A percentile compares a stretch with the other conserved stretches of the same genome.
phyloP scores from a whole-genome alignment of 139 green algal genomes.

The Volvox africanus region DNA sequence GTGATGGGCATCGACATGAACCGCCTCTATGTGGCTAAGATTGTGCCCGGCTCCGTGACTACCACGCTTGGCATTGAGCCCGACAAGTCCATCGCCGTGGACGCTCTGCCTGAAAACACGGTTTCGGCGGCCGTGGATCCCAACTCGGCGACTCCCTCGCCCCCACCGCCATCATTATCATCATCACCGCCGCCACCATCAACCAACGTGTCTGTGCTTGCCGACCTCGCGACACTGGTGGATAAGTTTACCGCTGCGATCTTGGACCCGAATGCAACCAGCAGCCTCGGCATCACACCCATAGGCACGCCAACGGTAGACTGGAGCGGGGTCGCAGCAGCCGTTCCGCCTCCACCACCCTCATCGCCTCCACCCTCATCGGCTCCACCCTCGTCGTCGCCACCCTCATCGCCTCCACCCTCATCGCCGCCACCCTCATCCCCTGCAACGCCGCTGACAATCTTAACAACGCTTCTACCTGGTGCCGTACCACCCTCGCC shows the following conservation, averaged over 20 bases:
- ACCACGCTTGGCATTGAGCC: neutral
- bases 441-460: neutral
- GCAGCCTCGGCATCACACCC: neutral
- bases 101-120: neutral
- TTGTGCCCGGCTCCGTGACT: conserved; percentile 14
- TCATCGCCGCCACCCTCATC: neutral
- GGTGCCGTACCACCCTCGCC: neutral
- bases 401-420: neutral
- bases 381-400: neutral
- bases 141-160: neutral
- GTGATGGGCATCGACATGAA: conserved; percentile 3
- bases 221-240: neutral
- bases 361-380: neutral
- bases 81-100: neutral
- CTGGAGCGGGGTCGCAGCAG: neutral
- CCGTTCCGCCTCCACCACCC: neutral
- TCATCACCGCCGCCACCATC: neutral
- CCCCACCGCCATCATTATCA: neutral
- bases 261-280: neutral
- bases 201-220: too few relatives aligned
- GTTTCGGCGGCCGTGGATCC: neutral
- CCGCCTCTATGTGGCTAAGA: conserved; percentile 19
- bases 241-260: neutral
- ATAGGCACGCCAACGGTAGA: neutral
- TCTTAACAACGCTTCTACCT: neutral